phyloP scores from a whole-genome alignment of 2,329 filamentous ascomycete genomes.

The Fusarium globosum region DNA sequence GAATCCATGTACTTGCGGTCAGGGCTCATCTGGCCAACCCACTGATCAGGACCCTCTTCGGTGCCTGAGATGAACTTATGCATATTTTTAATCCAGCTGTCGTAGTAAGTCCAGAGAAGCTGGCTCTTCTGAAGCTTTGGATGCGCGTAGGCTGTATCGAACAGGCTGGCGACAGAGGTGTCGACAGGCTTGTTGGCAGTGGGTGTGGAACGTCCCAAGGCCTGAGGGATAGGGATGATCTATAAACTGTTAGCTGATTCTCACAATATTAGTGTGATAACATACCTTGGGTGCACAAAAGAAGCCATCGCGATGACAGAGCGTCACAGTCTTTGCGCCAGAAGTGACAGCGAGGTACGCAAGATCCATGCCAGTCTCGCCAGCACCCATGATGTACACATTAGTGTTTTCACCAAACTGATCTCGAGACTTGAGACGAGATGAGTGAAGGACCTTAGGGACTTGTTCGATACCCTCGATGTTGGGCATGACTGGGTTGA shows the following conservation, averaged over 20 bases:
- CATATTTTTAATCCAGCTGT: constrained; percentile 57
- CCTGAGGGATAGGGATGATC: constrained; percentile 44
- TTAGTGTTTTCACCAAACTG: constrained; percentile 55
- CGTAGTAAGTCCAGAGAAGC: constrained; percentile 59
- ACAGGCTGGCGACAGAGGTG: constrained; percentile 58
- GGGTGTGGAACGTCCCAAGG: constrained; percentile 7
- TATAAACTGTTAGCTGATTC: not conserved
- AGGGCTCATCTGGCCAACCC: constrained; percentile 57
- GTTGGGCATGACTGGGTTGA: constrained; percentile 52
- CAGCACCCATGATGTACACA: constrained; percentile 57
- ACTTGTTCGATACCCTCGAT: constrained; percentile 54
- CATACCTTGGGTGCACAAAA: constrained; percentile 57
- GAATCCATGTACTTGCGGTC: constrained; percentile 52
- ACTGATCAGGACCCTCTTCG: constrained; percentile 58
- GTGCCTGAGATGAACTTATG: constrained; percentile 59
- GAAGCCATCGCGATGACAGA: constrained; percentile 60
- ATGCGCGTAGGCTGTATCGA: constrained; percentile 64
- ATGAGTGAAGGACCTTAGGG: constrained; percentile 56
- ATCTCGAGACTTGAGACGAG: constrained; percentile 53
- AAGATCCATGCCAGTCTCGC: constrained; percentile 60
- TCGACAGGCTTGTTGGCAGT: constrained; percentile 58
- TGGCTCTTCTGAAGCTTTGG: constrained; percentile 56
- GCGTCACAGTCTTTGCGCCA: constrained; percentile 53
- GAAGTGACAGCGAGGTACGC: constrained; percentile 58
- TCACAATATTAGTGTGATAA: rapidly evolving